phyloP scores from a whole-genome alignment of 169 alveolate species.

The Plasmodium gallinaceum region DNA sequence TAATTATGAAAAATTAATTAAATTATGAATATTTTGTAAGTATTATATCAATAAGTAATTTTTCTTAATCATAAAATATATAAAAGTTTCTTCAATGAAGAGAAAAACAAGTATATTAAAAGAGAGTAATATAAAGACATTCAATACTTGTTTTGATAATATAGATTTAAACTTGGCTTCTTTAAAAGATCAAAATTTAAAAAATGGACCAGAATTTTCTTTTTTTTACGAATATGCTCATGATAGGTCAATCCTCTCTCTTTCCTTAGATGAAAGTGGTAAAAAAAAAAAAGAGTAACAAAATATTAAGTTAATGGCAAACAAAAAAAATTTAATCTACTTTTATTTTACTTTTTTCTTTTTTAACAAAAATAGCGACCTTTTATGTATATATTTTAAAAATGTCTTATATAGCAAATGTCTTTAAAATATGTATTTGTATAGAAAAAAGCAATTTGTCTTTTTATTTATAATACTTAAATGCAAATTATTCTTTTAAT shows the following conservation, averaged over 20 bases:
- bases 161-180: slow-evolving; percentile 36
- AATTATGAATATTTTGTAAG: too few species aligned
- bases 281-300: neutral
- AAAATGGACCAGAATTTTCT: slow-evolving; percentile 66
- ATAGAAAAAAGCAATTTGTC: too few species aligned
- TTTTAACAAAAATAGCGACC: too few species aligned
- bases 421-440: too few species aligned
- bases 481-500: too few species aligned
- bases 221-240: slow-evolving; percentile 75
- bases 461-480: too few species aligned
- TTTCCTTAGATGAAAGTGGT: slow-evolving; percentile 76
- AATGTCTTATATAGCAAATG: too few species aligned
- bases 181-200: slow-evolving; percentile 61
- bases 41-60: neutral
- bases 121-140: slow-evolving; percentile 34
- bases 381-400: too few species aligned
- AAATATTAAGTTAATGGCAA: neutral
- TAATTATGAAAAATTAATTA: neutral
- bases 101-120: slow-evolving; percentile 12
- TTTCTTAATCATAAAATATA: neutral
- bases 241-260: slow-evolving; percentile 59
- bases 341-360: too few species aligned
- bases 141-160: slow-evolving; percentile 71
- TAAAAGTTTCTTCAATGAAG: slow-evolving; percentile 23
- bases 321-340: too few species aligned